Evolutionary conservation across 345 rosid species (phyloP), one percentile per base, ranked within the genome.

Genomic region (Excoecaria cochinchinensis): DNA sequence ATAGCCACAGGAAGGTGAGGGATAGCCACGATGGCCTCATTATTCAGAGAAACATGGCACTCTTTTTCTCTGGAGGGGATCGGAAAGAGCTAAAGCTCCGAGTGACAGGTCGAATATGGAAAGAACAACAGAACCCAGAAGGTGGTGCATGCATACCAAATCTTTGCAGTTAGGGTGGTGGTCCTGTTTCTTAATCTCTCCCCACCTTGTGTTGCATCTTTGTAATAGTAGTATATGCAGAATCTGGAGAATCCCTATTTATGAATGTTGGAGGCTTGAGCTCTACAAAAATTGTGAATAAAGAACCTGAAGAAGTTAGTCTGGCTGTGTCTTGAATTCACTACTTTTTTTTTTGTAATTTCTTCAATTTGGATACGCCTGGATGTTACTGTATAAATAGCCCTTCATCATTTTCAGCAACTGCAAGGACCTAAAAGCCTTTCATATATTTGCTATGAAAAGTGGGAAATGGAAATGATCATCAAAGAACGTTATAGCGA

Each of bases 1-100:
- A 95, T 70, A 88, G 97, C 78, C 99, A 95, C 83, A 81, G 95
- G 86, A 92, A 91, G 83, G 97, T 90, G 9, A 85, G 97, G 74
- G 97, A 95, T 85, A 95, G 97, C 81, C 94, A 91, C 50, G 97
- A 95, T 15, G 97, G 97, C 50, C 91, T 95, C 58, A 83, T 92
- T 55, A 91, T 92, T 77, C 97, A 89, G 75, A 87, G 97, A 9
- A 95, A 92, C 84, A 90, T 94, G 97, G 98, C 97, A 3, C 88
- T 94, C 17, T 94, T 92, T 89, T 92, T 94, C 88, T 94, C 98
- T 8, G 98, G 97, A 61, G 97, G 97, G 31, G 97, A 94, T 57
- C 84, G 97, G 85, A 92, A 92, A 87, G 97, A 92, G 83, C 78
- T 94, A 77, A 94, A 95, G 83, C 92, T 95, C 36, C 84, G 97